Evolutionary conservation across 352 stramenopile species (phyloP), one percentile per base, ranked within the genome.

Genomic region (Aphanomyces cochlioides): DNA sequence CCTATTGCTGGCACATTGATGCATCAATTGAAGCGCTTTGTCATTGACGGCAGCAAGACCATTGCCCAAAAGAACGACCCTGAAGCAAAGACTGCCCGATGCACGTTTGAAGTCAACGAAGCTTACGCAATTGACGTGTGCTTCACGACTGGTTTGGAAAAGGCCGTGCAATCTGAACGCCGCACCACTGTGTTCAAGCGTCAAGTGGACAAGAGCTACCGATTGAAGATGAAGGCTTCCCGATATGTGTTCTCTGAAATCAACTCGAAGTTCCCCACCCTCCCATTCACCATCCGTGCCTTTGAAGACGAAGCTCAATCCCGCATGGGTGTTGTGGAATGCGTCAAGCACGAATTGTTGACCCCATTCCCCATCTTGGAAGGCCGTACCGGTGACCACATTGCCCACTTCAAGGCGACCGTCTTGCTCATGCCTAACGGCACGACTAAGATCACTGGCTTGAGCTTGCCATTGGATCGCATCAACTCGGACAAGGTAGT

Each of bases 81-180:
- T 54, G 93, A 98, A 69, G 89, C 90, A 74, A 84, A 86, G 64
- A 90, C 82, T 56, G 82, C 84, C 6, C 93, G 90, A 77, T 77
- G 90, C 7, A 93, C 84, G 58, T 99, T 99, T 78, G 97, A 99
- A 79, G 78, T 95, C 36, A 93, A 96, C 69, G 94, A 99, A 81
- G 97, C 99, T 47, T 99, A 99, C 82, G 96, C 96, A 19, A 96
- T 99, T 48, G 98, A 99, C 79, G 93, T 99, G 63, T 97, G 95
- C 77, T 97, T 99, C 85, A 98, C 89, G 67, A 99, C 97, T 7
- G 97, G 97, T 47, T 96, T 98, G 73, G 97, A 98, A 57, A 98
- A 98, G 81, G 92, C 94, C 1, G 85, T 95, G 69, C 81, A 74
- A 53, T 93, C 81, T 63, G 89, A 93, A 77, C 92, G 83, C 67